Conservation (phyloP, 768 basidiomycete species). For the Termitomyces sp. region DNA sequence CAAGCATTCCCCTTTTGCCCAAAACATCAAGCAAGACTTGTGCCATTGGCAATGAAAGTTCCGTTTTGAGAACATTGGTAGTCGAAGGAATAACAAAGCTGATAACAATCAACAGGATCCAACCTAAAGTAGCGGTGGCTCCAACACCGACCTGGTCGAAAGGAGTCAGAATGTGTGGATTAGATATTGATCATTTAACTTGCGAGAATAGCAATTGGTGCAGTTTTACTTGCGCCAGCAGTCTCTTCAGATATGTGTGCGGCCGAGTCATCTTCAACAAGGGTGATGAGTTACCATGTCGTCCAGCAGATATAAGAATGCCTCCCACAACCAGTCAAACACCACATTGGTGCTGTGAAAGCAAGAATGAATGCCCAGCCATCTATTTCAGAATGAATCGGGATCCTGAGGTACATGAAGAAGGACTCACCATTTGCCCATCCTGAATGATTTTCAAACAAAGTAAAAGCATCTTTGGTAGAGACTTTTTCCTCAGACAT, state of each 20-base stretch:
- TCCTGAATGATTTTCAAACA: constrained; percentile 1
- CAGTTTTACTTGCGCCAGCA: constrained; percentile 55
- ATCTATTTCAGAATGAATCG: constrained; percentile 28
- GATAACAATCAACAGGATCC: neutral
- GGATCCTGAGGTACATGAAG: neutral
- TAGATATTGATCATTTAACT: neutral
- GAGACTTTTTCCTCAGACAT: neutral
- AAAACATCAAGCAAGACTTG: constrained; percentile 62
- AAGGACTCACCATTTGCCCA: neutral
- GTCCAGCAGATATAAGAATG: neutral
- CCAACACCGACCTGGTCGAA: neutral
- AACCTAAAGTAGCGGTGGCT: neutral
- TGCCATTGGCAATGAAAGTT: constrained; percentile 64
- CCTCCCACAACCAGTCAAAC: constrained; percentile 64
- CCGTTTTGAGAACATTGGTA: constrained; percentile 38
- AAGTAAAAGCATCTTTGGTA: neutral
- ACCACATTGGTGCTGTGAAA: constrained; percentile 78
- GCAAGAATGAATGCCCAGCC: constrained; percentile 72
- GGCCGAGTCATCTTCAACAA: constrained; percentile 60
- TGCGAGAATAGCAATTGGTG: constrained; percentile 57
- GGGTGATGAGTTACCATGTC: neutral
- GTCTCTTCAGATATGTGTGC: constrained; percentile 74
- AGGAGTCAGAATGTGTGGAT: neutral
- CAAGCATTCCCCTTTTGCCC: constrained; percentile 68
- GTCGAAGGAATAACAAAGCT: constrained; percentile 18